These are phyloP conservation scores for Lasiodiplodia sp. DNA, from an alignment of 2,329 filamentous ascomycete species.

Conservation along the genomic window DNA sequence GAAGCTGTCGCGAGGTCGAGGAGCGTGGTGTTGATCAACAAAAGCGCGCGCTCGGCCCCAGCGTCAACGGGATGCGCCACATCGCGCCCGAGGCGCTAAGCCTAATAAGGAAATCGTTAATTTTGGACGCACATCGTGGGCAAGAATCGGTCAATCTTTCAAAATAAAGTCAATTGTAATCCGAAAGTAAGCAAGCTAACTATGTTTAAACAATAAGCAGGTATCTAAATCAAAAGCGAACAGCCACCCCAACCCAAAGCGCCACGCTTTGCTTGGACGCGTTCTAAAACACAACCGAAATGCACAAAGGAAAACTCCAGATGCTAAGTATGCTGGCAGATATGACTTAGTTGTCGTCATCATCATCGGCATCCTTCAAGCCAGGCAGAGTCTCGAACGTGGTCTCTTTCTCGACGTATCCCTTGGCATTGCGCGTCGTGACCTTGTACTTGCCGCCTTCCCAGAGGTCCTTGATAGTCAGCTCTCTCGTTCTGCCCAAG, in stretches of 20 bases:
- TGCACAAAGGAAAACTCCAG: not conserved
- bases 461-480: slow-evolving; percentile 95
- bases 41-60: slow-evolving; percentile 6
- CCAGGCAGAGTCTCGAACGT: slow-evolving; percentile 31
- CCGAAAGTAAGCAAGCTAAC: not conserved
- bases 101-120: not conserved
- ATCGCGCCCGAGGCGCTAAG: not conserved
- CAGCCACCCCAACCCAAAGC: not conserved
- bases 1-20: slow-evolving; percentile 1
- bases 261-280: slow-evolving; percentile 2
- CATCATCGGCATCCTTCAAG: slow-evolving; percentile 34
- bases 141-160: not conserved
- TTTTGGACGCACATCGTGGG: not conserved
- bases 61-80: not conserved
- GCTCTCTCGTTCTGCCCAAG: slow-evolving; percentile 88
- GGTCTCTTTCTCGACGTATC: slow-evolving; percentile 33
- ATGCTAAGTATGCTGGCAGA: not conserved
- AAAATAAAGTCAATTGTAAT: not conserved
- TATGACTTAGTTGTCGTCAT: slow-evolving; percentile 13
- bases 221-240: slow-evolving; percentile 9
- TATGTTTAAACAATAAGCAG: slow-evolving; percentile 15
- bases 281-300: not conserved
- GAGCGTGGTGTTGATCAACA: slow-evolving; percentile 20
- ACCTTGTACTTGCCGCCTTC: slow-evolving; percentile 76
- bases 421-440: slow-evolving; percentile 41